phyloP scores from a whole-genome alignment of 257 asterid genomes.

The Gentiana straminea region DNA sequence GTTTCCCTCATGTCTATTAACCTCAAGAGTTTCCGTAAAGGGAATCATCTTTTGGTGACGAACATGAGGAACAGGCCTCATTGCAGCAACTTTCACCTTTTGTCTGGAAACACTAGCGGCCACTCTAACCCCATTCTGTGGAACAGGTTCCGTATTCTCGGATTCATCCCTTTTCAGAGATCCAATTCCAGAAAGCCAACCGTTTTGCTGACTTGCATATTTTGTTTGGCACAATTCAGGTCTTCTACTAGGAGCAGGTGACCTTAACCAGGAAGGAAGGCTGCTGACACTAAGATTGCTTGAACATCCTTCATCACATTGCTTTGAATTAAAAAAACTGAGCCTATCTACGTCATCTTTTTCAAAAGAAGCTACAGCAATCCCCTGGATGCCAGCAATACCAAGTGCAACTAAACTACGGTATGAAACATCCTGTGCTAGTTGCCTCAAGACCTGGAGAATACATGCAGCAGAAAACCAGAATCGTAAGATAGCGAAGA shows the following conservation, averaged over 20 bases:
- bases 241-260: slow-evolving; percentile 84
- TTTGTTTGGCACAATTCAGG: slow-evolving; percentile 26
- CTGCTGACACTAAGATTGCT: slow-evolving; percentile 26
- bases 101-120: slow-evolving; percentile 25
- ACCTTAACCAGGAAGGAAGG: slow-evolving; percentile 74
- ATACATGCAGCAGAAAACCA: neutral
- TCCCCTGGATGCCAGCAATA: slow-evolving; percentile 77
- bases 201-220: slow-evolving; percentile 20
- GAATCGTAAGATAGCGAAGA: slow-evolving; percentile 4
- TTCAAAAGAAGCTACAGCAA: slow-evolving; percentile 83
- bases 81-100: slow-evolving; percentile 57
- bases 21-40: slow-evolving; percentile 45
- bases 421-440: slow-evolving; percentile 79
- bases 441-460: slow-evolving; percentile 83
- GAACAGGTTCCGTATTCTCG: slow-evolving; percentile 22
- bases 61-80: slow-evolving; percentile 93
- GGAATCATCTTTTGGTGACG: slow-evolving; percentile 98
- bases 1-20: slow-evolving; percentile 44
- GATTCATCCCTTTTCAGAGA: slow-evolving; percentile 27
- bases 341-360: slow-evolving; percentile 78
- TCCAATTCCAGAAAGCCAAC: slow-evolving; percentile 19
- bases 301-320: slow-evolving; percentile 22
- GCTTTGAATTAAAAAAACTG: slow-evolving; percentile 47
- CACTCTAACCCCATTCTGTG: slow-evolving; percentile 31
- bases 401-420: slow-evolving; percentile 88